Evolutionary conservation across 176 grass and related monocot genomes (phyloP).

Genomic region (Paspalum notatum): DNA sequence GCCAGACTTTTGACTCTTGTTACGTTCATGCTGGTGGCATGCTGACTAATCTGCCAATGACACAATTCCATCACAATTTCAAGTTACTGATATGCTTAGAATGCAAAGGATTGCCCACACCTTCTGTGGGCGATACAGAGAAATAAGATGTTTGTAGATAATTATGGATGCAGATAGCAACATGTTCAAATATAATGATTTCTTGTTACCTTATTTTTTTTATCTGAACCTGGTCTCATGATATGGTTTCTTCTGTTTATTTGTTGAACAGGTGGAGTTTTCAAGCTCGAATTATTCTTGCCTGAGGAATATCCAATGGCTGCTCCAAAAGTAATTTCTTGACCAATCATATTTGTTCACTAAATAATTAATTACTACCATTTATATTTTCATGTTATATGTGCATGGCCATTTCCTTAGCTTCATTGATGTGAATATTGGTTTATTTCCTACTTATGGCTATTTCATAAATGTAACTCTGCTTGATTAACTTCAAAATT

Average conservation of each 20-base stretch:
- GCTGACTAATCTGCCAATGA: background rate
- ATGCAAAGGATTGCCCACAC: background rate
- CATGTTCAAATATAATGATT: background rate
- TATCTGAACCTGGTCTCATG: conserved; percentile 13
- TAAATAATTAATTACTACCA: background rate
- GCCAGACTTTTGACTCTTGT: background rate
- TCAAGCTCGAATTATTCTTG: conserved; percentile 95
- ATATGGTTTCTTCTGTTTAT: conserved; percentile 25
- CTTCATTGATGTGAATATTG: background rate
- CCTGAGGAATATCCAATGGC: conserved; percentile 99
- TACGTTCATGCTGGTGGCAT: background rate
- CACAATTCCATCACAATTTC: background rate
- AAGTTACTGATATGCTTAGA: background rate
- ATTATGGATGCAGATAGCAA: background rate
- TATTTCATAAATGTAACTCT: background rate
- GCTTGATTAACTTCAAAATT: conserved; percentile 9
- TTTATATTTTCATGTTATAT: background rate
- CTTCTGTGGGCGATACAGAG: background rate
- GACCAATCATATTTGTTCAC: background rate
- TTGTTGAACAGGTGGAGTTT: conserved; percentile 71
- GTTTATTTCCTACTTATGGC: background rate
- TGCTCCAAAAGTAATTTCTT: conserved; percentile 77
- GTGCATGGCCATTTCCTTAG: background rate
- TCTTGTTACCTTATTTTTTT: conserved; percentile 3
- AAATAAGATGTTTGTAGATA: background rate